Percentiles rank a stretch among this genome's conserved stretches.
Evolutionary conservation across 2,329 filamentous ascomycete species (phyloP).

Genomic region (Talaromyces sp.): DNA sequence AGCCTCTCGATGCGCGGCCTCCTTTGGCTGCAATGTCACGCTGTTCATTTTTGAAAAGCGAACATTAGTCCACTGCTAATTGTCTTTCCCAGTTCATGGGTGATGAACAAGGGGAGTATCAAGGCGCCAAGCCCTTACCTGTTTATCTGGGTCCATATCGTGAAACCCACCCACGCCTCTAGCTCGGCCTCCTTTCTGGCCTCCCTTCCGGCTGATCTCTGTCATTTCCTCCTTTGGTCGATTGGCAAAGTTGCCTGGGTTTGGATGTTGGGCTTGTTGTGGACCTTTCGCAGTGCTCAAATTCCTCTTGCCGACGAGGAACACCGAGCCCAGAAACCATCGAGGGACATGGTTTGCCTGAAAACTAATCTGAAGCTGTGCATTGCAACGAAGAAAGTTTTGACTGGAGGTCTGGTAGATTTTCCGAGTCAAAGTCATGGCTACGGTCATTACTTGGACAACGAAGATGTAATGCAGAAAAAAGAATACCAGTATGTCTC

Average conservation of each 20-base stretch:
- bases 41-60: slow-evolving; percentile 11
- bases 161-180: slow-evolving; percentile 23
- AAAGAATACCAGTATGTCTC: background rate
- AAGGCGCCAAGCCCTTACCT: slow-evolving; percentile 17
- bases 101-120: background rate
- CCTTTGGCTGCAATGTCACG: slow-evolving; percentile 23
- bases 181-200: slow-evolving; percentile 24
- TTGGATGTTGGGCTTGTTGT: slow-evolving; percentile 16
- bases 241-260: slow-evolving; percentile 34
- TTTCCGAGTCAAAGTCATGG: slow-evolving; percentile 4
- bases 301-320: background rate
- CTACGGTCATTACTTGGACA: background rate
- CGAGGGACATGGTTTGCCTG: background rate
- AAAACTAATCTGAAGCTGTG: background rate
- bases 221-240: slow-evolving; percentile 22
- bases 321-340: background rate
- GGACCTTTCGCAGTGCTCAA: background rate
- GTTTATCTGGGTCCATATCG: slow-evolving; percentile 25
- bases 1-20: slow-evolving; percentile 10
- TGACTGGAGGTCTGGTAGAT: slow-evolving; percentile 1
- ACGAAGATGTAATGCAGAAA: background rate
- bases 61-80: background rate
- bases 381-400: background rate
- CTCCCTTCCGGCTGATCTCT: slow-evolving; percentile 22
- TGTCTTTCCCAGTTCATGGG: background rate